phyloP scores from a whole-genome alignment of 75 land plant genomes.

The Isoetes taiwanensis region DNA sequence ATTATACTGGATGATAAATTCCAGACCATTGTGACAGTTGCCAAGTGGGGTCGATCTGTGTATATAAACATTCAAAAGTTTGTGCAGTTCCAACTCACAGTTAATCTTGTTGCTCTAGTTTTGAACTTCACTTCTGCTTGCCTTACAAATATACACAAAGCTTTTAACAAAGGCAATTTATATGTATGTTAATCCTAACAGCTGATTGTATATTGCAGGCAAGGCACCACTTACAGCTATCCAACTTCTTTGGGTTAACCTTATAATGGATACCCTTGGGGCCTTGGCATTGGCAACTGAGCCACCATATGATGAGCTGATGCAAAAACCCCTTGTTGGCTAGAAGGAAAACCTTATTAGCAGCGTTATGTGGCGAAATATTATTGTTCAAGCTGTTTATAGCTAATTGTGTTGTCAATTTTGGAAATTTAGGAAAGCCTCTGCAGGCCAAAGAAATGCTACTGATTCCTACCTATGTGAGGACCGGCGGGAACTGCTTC shows the following conservation, averaged over 20 bases:
- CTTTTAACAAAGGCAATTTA: neutral
- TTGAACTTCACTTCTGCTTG: conserved; percentile 94
- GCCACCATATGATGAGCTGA: conserved; percentile 84
- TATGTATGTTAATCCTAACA: no score
- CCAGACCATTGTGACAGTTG: conserved; percentile 82
- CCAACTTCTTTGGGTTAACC: conserved; percentile 92
- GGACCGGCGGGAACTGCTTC: no score
- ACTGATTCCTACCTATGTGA: no score
- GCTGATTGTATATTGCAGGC: no score
- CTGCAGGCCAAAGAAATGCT: conserved; percentile 65
- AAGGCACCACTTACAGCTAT: conserved; percentile 90
- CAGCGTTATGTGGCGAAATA: conserved; percentile 96
- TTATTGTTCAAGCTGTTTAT: conserved; percentile 70
- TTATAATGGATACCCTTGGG: conserved; percentile 97
- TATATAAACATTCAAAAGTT: conserved; percentile 96
- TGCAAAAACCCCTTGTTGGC: conserved; percentile 79
- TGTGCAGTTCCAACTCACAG: conserved; percentile 96
- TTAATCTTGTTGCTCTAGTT: conserved; percentile 83
- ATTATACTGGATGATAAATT: conserved; percentile 92
- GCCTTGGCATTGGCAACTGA: conserved; percentile 92
- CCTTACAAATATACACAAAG: conserved; percentile 51
- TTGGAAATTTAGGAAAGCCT: no score
- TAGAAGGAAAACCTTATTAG: conserved; percentile 65
- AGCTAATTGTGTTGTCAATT: conserved; percentile 59
- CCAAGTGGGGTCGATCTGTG: conserved; percentile 98